Percentiles rank a stretch among this genome's conserved stretches.
Evolutionary conservation across 2,329 filamentous ascomycete species (phyloP).

Genomic region (Scedosporium aurantiacum): DNA sequence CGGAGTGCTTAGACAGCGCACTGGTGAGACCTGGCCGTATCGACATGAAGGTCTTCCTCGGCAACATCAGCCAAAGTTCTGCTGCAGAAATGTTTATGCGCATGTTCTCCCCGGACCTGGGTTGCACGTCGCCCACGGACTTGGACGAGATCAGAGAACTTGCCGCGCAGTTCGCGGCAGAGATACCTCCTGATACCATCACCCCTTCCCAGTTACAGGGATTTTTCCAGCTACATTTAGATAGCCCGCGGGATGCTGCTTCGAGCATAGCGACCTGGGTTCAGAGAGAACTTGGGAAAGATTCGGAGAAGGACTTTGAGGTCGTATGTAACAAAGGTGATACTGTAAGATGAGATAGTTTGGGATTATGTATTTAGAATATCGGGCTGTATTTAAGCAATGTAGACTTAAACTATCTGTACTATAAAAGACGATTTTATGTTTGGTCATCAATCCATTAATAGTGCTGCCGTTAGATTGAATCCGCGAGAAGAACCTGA

Average conservation of each 20-base stretch:
- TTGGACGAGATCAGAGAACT: constrained; percentile 25
- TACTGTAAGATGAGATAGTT: background rate
- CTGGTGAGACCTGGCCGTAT: constrained; percentile 52
- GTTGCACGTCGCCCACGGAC: constrained; percentile 14
- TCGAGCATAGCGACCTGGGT: constrained; percentile 25
- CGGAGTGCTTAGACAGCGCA: constrained; percentile 50
- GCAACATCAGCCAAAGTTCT: constrained; percentile 30
- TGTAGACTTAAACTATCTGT: too few species aligned
- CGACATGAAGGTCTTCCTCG: constrained; percentile 50
- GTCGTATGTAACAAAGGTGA: constrained; percentile 10
- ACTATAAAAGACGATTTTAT: too few species aligned
- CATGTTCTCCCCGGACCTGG: constrained; percentile 29
- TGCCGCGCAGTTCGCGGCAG: constrained; percentile 39
- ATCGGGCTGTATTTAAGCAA: too few species aligned
- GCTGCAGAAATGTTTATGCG: constrained; percentile 34
- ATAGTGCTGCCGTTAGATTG: too few species aligned
- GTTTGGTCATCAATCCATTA: too few species aligned
- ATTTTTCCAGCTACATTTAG: constrained; percentile 31
- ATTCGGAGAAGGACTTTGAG: constrained; percentile 20
- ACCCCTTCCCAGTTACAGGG: constrained; percentile 40
- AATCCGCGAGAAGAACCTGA: too few species aligned
- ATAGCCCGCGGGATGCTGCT: constrained; percentile 26
- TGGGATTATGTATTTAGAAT: background rate
- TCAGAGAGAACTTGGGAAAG: constrained; percentile 19
- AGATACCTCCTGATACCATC: constrained; percentile 35